Evolutionary conservation across 257 asterid genomes (phyloP).

Genomic region (Cordia subcordata): DNA sequence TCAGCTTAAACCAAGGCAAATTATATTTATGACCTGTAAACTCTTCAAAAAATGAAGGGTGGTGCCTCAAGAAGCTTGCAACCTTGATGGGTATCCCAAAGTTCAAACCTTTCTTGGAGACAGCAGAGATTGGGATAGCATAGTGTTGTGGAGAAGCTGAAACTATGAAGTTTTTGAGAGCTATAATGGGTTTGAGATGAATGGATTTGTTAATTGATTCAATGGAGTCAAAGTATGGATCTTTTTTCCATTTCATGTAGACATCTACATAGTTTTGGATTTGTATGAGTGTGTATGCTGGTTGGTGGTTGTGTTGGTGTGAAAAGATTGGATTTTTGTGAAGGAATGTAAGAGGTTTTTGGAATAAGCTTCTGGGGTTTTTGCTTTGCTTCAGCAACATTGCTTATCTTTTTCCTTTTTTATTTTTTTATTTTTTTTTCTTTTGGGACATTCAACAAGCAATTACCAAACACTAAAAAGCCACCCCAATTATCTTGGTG

Average conservation of each 20-base stretch:
- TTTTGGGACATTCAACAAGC: too few species aligned
- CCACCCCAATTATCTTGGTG: too few species aligned
- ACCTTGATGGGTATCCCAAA: conserved; percentile 59
- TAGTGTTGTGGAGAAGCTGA: conserved; percentile 62
- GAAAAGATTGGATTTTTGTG: conserved; percentile 9
- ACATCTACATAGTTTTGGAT: conserved; percentile 58
- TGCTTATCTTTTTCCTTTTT: too few species aligned
- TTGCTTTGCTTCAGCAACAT: conserved; percentile 14
- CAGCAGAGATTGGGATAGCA: conserved; percentile 57
- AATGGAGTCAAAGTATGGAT: conserved; percentile 55
- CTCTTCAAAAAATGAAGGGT: conserved; percentile 90
- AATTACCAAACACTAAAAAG: too few species aligned
- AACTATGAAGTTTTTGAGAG: conserved; percentile 59
- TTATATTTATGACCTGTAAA: conserved; percentile 58
- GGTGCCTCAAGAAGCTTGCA: conserved; percentile 62
- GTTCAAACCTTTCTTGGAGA: conserved; percentile 57
- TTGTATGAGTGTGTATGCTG: conserved; percentile 28
- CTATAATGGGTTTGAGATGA: conserved; percentile 59
- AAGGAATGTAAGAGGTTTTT: conserved; percentile 19
- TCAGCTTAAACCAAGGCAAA: conserved; percentile 84
- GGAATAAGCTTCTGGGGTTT: conserved; percentile 6
- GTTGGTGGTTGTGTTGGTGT: conserved; percentile 1
- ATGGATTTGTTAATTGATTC: conserved; percentile 76
- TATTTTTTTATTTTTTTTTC: too few species aligned
- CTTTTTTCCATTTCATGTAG: conserved; percentile 90